A percentile compares a stretch with the other conserved stretches of the same genome.
phyloP scores from a whole-genome alignment of 176 grass and related monocot species.

The Aegilops speltoides region DNA sequence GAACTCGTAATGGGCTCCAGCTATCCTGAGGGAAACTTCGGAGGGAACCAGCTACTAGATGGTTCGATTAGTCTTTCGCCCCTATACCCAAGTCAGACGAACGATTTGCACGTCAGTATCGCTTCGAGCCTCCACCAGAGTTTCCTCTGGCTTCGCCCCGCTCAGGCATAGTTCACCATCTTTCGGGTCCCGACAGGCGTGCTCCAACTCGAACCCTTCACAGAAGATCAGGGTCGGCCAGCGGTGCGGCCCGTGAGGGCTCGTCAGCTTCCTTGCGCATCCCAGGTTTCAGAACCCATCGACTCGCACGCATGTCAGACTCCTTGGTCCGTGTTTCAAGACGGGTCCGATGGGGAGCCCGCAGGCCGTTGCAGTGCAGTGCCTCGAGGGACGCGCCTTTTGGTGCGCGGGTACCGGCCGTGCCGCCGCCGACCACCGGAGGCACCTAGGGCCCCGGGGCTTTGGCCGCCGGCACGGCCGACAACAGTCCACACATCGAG shows the following conservation, averaged over 20 bases:
- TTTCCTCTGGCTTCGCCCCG: constrained; percentile 56
- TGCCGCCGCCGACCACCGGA: no score
- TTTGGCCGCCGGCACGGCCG: neutral
- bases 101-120: constrained; percentile 84
- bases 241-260: constrained; percentile 32
- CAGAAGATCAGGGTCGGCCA: constrained; percentile 57
- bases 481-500: neutral
- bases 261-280: constrained; percentile 26
- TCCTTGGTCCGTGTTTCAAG: constrained; percentile 87
- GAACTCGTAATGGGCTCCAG: constrained; percentile 22
- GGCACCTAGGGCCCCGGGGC: neutral
- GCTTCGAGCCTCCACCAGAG: constrained; percentile 83
- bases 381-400: no score
- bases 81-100: constrained; percentile 38
- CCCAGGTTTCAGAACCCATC: constrained; percentile 9
- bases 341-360: constrained; percentile 60
- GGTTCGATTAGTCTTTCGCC: constrained; percentile 51
- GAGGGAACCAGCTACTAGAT: constrained; percentile 55
- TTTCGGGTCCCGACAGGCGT: constrained; percentile 74
- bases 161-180: constrained; percentile 85
- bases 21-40: constrained; percentile 36
- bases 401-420: no score
- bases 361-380: constrained; percentile 9
- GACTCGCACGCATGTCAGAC: constrained; percentile 42
- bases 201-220: constrained; percentile 76